Evolutionary conservation across 805 yeast genomes (phyloP).

Genomic region (Brettanomyces naardenensis): DNA sequence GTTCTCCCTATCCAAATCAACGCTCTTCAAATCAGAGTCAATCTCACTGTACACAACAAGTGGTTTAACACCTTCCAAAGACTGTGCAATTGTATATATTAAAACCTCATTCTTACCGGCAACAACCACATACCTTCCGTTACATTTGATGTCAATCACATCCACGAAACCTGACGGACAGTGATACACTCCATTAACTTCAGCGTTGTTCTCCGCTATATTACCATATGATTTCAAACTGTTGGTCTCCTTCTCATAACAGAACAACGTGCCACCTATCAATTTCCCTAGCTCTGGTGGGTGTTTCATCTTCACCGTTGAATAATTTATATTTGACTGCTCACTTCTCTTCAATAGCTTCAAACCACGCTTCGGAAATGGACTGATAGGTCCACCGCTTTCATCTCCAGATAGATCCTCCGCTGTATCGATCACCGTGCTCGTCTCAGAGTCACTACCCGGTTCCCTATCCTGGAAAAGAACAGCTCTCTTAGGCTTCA

Average conservation of each 20-base stretch:
- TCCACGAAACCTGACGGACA: constrained; percentile 5
- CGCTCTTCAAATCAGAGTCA: constrained; percentile 9
- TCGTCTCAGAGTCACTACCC: neutral
- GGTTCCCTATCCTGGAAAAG: neutral
- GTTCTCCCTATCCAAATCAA: constrained; percentile 13
- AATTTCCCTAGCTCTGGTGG: constrained; percentile 7
- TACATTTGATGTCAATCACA: constrained; percentile 13
- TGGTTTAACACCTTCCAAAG: neutral
- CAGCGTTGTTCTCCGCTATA: constrained; percentile 1
- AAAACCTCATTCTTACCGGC: constrained; percentile 9
- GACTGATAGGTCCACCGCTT: neutral
- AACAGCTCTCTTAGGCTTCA: neutral
- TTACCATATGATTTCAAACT: constrained; percentile 15
- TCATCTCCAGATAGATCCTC: neutral
- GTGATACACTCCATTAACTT: neutral
- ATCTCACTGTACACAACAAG: constrained; percentile 5
- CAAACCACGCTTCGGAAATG: neutral
- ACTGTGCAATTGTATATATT: constrained; percentile 6
- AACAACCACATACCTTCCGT: constrained; percentile 10
- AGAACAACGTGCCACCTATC: constrained; percentile 8
- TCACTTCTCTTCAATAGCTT: neutral
- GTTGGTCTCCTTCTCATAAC: constrained; percentile 15
- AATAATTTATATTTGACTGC: too few relatives aligned
- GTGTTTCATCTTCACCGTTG: neutral
- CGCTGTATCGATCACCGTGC: neutral